Evolutionary conservation across 306 rosid species (phyloP), one percentile per base, ranked within the genome.

Genomic region (Cucumis hystrix): DNA sequence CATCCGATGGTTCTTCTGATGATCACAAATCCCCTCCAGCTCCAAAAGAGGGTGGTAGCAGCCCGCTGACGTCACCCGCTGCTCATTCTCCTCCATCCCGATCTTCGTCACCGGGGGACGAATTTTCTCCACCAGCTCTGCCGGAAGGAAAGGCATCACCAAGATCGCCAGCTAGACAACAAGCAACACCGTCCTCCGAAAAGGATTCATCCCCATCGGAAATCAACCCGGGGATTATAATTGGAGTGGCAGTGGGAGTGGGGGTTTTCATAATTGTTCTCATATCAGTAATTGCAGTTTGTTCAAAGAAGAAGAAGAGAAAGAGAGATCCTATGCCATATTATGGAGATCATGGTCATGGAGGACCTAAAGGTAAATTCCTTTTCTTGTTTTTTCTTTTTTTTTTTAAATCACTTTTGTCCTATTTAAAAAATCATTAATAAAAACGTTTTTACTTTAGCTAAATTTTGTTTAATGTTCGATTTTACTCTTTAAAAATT

Each of bases 241-340:
- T 90, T 12, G 96, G 93, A 63, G 79, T 64, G 37, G 82, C 76
- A 37, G 55, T 87, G 49, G 96, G 86, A 45, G 75, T 82, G 23
- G 91, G 83, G 7, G 6, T 74, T 7, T 43, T 90, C 56, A 28
- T 89, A 47, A 59, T 91, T 60, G 63, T 70, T 7, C 0, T 83
- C 80, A 75, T 87, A 43, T 55, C 85, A 6, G 13, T 83, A 39
- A 84, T 90, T 30, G 45, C 87, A 54, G 1, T 88, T 56, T 85
- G 84, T 70, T 25, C 76, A 3, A 85, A 80, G 77, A 93, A 39
- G 87, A 93, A 81, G 88, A 88, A 77, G 74, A 89, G 81, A 61
- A 85, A 82, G 82, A 51, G 30, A 10, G 80, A 74, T 17, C 79
- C 78, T 37, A 67, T 77, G 87, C 87, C 80, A 43, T 86, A 88